phyloP scores from a whole-genome alignment of 306 rosid genomes.

The Canavalia gladiata region DNA sequence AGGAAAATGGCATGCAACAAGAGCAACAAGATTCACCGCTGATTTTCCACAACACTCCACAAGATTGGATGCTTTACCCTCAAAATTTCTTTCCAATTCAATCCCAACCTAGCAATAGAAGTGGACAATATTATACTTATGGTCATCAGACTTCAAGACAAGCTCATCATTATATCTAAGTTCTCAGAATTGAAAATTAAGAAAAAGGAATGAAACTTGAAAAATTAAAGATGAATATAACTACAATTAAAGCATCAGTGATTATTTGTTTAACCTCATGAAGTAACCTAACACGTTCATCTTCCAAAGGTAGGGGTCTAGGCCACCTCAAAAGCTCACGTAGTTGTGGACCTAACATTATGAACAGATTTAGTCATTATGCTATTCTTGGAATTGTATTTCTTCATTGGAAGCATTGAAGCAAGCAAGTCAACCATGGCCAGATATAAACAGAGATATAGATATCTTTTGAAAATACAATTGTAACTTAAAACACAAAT shows the following conservation, averaged over 20 bases:
- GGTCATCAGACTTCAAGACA: slow-evolving; percentile 26
- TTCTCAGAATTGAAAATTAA: slow-evolving; percentile 2
- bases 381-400: not conserved
- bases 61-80: slow-evolving; percentile 83
- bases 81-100: slow-evolving; percentile 84
- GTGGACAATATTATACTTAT: slow-evolving; percentile 14
- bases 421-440: slow-evolving; percentile 27
- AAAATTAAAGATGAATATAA: not conserved
- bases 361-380: slow-evolving; percentile 40
- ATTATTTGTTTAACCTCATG: slow-evolving; percentile 72
- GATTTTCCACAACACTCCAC: slow-evolving; percentile 89
- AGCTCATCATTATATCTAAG: slow-evolving; percentile 31
- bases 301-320: slow-evolving; percentile 96
- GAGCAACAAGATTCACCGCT: slow-evolving; percentile 87
- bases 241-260: slow-evolving; percentile 22
- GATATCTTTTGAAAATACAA: not conserved
- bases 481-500: slow-evolving; percentile 15
- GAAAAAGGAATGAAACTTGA: slow-evolving; percentile 23
- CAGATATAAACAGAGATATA: not conserved
- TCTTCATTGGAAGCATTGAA: slow-evolving; percentile 15
- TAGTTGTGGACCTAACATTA: slow-evolving; percentile 73
- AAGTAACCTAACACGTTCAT: slow-evolving; percentile 88
- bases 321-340: slow-evolving; percentile 91
- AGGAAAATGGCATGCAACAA: slow-evolving; percentile 91
- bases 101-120: slow-evolving; percentile 66